Percentiles rank a stretch among this genome's conserved stretches.
phyloP scores from a whole-genome alignment of 306 rosid species.

The Hylodesmum podocarpum region DNA sequence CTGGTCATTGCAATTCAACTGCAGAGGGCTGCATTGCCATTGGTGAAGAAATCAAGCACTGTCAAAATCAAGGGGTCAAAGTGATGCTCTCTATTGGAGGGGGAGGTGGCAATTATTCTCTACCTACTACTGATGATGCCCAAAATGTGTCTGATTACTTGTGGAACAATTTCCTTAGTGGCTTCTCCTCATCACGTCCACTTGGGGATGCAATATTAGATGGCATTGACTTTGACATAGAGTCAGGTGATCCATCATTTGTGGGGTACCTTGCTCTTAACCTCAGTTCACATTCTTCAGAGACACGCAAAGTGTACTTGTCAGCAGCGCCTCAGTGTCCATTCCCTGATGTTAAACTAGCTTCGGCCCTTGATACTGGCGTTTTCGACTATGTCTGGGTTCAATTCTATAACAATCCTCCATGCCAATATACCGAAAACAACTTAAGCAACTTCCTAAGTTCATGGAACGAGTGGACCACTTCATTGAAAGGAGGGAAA shows the following conservation, averaged over 20 bases:
- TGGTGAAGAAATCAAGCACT: not conserved
- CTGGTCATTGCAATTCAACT: conserved; percentile 20
- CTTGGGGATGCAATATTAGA: conserved; percentile 32
- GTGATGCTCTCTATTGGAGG: conserved; percentile 33
- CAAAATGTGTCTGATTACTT: conserved; percentile 22
- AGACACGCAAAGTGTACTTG: conserved; percentile 24
- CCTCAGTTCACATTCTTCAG: conserved; percentile 24
- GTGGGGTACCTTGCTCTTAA: not conserved
- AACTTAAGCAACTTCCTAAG: not conserved
- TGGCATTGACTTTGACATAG: conserved; percentile 28
- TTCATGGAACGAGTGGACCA: conserved; percentile 51
- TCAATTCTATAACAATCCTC: conserved; percentile 43
- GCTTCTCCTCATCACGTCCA: conserved; percentile 29
- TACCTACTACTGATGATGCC: conserved; percentile 4
- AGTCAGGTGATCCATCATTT: not conserved
- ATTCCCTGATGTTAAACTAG: conserved; percentile 32
- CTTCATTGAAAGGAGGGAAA: conserved; percentile 20
- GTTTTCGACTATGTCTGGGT: conserved; percentile 54
- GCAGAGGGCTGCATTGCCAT: not conserved
- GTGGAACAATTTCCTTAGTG: conserved; percentile 34
- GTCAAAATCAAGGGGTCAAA: conserved; percentile 33
- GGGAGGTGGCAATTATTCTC: fast-evolving
- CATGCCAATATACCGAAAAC: conserved; percentile 35
- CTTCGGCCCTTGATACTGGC: conserved; percentile 18
- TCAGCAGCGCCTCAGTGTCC: conserved; percentile 55